Base-by-base conservation (phyloP, 768 basidiomycete genomes). In the Guyanaporus albipodus region DNA sequence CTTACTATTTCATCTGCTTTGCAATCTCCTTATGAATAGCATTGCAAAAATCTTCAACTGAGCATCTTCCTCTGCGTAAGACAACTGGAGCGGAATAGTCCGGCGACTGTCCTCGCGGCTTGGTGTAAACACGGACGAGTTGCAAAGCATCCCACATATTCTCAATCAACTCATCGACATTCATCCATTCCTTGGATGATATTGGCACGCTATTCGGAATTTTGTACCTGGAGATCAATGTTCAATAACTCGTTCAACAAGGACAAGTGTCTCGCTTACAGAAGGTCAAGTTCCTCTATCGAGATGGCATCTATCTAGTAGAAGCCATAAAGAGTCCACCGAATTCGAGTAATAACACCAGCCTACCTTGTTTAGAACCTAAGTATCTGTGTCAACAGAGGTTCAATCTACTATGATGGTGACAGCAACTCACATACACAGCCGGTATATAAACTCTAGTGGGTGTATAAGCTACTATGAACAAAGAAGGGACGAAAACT, bases 1-100 rank as follows among this genome's bases (percentile, higher is more conserved):
- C 85, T 60, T 52, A 92, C 88, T 91, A 92, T 78, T 96, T 95
- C 86, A 97, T 85, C 62, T 97, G 91, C 68, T 95, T 95, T 9
- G 90, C 85, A 41, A 97, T 98, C 66, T 96, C 93, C 69, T 95
- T 96, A 70, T 97, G 95, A 48, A 97, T 95, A 11, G 89, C 75
- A 60, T 77, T 87, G 67, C 92, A 96, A 65, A 96, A 93, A 60
- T 95, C 91, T 51, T 94, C 92, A 9, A 98, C 73, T 0, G 84
- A 67, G 62, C 71, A 76, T 52, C 73, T 75, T 18, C 76, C 76
- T 15, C 68, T 79, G 19, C 80, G 80, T 1, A 99, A 74, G 2
- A 98, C 93, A 40, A 98, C 96, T 0, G 96, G 96, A 15, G 83
- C 67, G 3, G 78, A 75, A 65, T 98, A 99, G 66, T 99, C 96